Conservation (phyloP, 129 eudicot species). For the Tagetes patula region DNA sequence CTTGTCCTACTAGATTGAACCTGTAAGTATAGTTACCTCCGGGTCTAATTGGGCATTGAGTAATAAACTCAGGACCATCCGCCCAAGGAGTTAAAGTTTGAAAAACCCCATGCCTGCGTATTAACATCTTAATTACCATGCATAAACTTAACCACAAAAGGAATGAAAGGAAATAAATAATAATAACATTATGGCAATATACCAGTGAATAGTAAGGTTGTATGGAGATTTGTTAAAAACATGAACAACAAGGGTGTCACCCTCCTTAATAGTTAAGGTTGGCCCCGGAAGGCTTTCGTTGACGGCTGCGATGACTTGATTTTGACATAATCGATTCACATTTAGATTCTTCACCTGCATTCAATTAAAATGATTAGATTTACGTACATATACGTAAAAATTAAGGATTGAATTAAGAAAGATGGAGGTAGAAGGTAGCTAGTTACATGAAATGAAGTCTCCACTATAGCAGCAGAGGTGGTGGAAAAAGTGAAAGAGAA, state of each 20-base stretch:
- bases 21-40: slow-evolving; percentile 67
- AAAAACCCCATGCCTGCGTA: slow-evolving; percentile 76
- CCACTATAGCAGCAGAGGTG: slow-evolving; percentile 29
- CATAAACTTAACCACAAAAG: not conserved
- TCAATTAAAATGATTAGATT: not conserved
- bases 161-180: too few species aligned
- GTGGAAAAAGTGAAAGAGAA: slow-evolving; percentile 13
- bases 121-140: not conserved
- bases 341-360: slow-evolving; percentile 63
- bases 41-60: slow-evolving; percentile 80
- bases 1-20: slow-evolving; percentile 64
- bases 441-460: slow-evolving; percentile 31
- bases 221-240: slow-evolving; percentile 71
- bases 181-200: not conserved
- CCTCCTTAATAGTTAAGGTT: slow-evolving; percentile 59
- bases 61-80: slow-evolving; percentile 69
- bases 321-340: slow-evolving; percentile 46
- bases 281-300: slow-evolving; percentile 89
- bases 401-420: too few species aligned
- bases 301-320: slow-evolving; percentile 58
- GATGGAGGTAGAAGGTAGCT: not conserved
- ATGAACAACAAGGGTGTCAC: slow-evolving; percentile 72
- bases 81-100: slow-evolving; percentile 65
- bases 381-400: too few species aligned
- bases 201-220: slow-evolving; percentile 83